phyloP scores from a whole-genome alignment of 495 filamentous ascomycete species.

The Penicillium tannophilum region DNA sequence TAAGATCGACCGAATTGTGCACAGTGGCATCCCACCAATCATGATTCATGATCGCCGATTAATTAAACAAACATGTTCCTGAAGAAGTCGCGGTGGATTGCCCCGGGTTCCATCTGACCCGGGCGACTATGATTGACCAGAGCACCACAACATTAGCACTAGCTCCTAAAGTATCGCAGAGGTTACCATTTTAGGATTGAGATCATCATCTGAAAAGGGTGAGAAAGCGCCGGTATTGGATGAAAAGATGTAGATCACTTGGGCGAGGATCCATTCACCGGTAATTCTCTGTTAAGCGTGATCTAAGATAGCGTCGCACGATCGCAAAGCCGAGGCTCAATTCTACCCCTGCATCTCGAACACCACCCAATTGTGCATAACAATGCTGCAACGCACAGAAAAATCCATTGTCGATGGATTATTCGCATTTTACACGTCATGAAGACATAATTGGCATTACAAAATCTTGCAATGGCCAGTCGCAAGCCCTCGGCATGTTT shows the following conservation, averaged over 20 bases:
- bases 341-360: background rate
- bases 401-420: background rate
- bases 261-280: background rate
- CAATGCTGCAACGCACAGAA: background rate
- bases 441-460: background rate
- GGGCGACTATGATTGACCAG: background rate
- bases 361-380: background rate
- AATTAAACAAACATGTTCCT: background rate
- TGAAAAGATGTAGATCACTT: background rate
- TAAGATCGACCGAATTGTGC: background rate
- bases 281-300: background rate
- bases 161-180: background rate
- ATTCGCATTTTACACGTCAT: background rate
- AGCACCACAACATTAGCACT: background rate
- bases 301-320: conserved; percentile 1
- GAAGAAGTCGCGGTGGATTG: background rate
- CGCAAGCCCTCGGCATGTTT: background rate
- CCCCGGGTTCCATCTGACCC: background rate
- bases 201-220: background rate
- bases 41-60: background rate
- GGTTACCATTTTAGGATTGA: background rate
- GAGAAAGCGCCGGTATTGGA: background rate
- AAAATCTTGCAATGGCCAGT: background rate
- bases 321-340: conserved; percentile 9
- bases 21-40: background rate